Evolutionary conservation across 208 protist species (phyloP), one percentile per base, ranked within the genome.

Genomic region (Leishmania major): DNA sequence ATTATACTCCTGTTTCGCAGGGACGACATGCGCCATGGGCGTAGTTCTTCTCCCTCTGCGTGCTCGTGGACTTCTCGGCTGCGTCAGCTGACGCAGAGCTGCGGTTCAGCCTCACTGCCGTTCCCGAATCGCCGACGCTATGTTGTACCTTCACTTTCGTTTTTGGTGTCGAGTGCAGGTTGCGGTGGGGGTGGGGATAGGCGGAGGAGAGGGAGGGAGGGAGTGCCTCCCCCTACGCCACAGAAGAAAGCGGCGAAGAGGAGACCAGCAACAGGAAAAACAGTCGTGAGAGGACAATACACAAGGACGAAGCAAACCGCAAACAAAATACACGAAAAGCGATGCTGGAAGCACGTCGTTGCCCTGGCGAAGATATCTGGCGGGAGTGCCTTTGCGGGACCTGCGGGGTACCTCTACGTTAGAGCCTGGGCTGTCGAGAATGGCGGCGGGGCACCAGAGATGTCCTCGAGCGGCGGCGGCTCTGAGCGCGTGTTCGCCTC

Each of bases 381-480:
- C 22, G 40, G 22, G 22, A 73, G 8, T 25, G 45, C 2, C 0
- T 59, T 59, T n/a, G 11, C 55, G 22, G 7, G 28, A 25, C 7
- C 4, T 22, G 19, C 17, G 22, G 25, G 55, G 19, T 59, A n/a
- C 55, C 22, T 8, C 17, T 59, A 59, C 55, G 55, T 7, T 59
- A 31, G 59, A 64, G 31, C 11, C 1, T 69, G 5, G 62, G 31
- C 31, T 69, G 62, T 22, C 31, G 40, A 69, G 62, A 69, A 25
- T 69, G 81, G 57, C 45, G 66, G 67, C 0, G 75, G 67, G 17
- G 40, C 55, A 45, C 37, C 47, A n/a, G 72, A 10, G 47, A 81
- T 40, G 10, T 87, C 74, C 69, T 86, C 77, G 49, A 90, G 78
- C 47, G 84, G 89, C 5, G 86, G 89, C 5, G 89, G 89, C 64